Conservation (phyloP, 2,329 filamentous ascomycete genomes). For the Hortaea werneckii region DNA sequence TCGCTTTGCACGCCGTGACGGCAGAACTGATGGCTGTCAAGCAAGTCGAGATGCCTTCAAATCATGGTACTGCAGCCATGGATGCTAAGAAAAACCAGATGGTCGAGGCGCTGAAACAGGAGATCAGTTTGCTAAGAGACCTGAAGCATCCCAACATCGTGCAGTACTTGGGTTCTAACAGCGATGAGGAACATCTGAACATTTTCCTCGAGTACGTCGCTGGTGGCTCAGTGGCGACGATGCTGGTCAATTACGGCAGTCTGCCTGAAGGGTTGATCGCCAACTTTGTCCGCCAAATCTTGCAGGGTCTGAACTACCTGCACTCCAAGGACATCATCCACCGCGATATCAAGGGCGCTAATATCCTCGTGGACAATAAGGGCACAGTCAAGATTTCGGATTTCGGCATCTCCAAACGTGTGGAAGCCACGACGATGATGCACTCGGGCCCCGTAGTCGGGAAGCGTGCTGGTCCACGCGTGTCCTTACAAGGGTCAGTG, state of each 20-base stretch:
- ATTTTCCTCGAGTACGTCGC: slow-evolving; percentile 99
- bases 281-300: slow-evolving; percentile 93
- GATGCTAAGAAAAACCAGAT: slow-evolving; percentile 94
- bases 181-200: slow-evolving; percentile 83
- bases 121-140: slow-evolving; percentile 87
- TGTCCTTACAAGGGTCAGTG: slow-evolving; percentile 88
- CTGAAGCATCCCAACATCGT: slow-evolving; percentile 96
- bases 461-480: slow-evolving; percentile 49
- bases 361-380: slow-evolving; percentile 98
- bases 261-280: slow-evolving; percentile 86
- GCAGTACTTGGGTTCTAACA: slow-evolving; percentile 91
- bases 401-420: slow-evolving; percentile 96
- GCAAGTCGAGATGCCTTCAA: slow-evolving; percentile 85
- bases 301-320: slow-evolving; percentile 84
- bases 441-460: slow-evolving; percentile 29
- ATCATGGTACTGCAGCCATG: slow-evolving; percentile 59
- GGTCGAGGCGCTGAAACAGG: slow-evolving; percentile 93
- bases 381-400: slow-evolving; percentile 98
- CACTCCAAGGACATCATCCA: slow-evolving; percentile 95
- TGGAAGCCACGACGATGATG: slow-evolving; percentile 75
- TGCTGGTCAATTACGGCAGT: slow-evolving; percentile 97
- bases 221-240: slow-evolving; percentile 91
- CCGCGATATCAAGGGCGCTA: slow-evolving; percentile 97
- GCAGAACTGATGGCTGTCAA: slow-evolving; percentile 97
- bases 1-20: slow-evolving; percentile 89